Evolutionary conservation across 2,329 filamentous ascomycete species (phyloP).

Genomic region (Cladosporium sp.): DNA sequence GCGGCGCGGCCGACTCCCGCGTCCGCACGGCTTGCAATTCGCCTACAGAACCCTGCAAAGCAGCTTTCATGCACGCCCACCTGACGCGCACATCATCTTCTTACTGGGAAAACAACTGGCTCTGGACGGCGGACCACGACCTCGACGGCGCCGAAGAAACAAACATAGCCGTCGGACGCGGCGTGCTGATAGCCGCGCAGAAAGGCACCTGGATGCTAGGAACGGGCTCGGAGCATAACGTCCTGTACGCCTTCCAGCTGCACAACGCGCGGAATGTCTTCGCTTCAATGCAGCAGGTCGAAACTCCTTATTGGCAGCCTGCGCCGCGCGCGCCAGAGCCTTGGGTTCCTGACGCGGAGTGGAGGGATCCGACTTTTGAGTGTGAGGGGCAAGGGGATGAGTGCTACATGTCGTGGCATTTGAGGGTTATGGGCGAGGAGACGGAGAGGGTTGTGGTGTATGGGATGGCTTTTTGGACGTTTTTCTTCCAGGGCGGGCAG

Average conservation of each 20-base stretch:
- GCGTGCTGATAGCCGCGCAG: conserved; percentile 74
- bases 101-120: conserved; percentile 88
- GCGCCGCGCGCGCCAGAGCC: conserved; percentile 70
- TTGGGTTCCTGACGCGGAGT: conserved; percentile 55
- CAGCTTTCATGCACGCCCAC: conserved; percentile 29
- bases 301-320: conserved; percentile 81
- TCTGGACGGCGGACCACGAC: conserved; percentile 90
- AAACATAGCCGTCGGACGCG: conserved; percentile 85
- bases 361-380: conserved; percentile 51
- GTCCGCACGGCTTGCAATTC: conserved; percentile 38
- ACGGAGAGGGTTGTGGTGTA: conserved; percentile 36
- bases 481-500: conserved; percentile 33
- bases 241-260: conserved; percentile 76
- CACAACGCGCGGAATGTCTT: conserved; percentile 71
- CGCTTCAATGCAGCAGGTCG: conserved; percentile 63
- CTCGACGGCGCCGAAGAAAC: conserved; percentile 67
- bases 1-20: conserved; percentile 31
- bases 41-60: conserved; percentile 25
- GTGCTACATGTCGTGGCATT: conserved; percentile 34
- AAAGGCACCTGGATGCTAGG: conserved; percentile 54
- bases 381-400: conserved; percentile 4
- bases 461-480: conserved; percentile 36
- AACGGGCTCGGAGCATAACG: conserved; percentile 59
- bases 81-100: conserved; percentile 51
- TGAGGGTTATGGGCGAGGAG: conserved; percentile 22